These are phyloP conservation scores for Gyrodon lividus DNA, from an alignment of 768 basidiomycete species.

Conservation along the genomic window DNA sequence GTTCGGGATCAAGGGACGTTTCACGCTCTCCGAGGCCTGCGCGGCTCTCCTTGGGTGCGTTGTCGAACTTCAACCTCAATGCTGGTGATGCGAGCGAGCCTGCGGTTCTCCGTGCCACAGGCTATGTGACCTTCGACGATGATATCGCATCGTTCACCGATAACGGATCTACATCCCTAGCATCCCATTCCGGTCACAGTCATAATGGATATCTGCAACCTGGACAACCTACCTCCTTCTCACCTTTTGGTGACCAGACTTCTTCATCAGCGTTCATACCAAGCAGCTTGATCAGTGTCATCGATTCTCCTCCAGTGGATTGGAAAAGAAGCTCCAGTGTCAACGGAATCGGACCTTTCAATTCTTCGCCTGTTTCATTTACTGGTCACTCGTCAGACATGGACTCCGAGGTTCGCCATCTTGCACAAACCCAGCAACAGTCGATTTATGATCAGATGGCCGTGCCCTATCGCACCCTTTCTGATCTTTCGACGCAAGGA, in stretches of 20 bases:
- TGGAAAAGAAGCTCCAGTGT: constrained; percentile 38
- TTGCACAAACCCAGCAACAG: constrained; percentile 15
- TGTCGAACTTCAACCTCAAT: constrained; percentile 22
- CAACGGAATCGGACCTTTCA: constrained; percentile 25
- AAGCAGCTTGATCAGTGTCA: constrained; percentile 43
- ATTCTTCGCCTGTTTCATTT: constrained; percentile 43
- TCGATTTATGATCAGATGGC: constrained; percentile 21
- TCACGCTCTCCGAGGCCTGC: constrained; percentile 27
- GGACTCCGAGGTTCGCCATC: constrained; percentile 41
- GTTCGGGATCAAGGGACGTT: constrained; percentile 14
- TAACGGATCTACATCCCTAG: constrained; percentile 17
- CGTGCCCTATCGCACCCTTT: constrained; percentile 32
- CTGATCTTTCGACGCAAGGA: constrained; percentile 33
- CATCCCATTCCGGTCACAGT: constrained; percentile 10
- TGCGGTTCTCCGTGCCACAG: constrained; percentile 33
- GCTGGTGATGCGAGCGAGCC: constrained; percentile 10
- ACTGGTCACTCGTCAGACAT: constrained; percentile 26
- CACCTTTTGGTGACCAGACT: constrained; percentile 50
- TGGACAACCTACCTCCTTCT: constrained; percentile 38
- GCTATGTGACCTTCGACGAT: constrained; percentile 42
- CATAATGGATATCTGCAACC: constrained; percentile 16
- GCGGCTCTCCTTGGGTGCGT: constrained; percentile 32
- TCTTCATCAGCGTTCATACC: constrained; percentile 55
- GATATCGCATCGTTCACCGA: constrained; percentile 34
- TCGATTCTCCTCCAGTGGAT: constrained; percentile 56